Base-by-base conservation (phyloP, 257 asterid species). In the Lantana camara region DNA sequence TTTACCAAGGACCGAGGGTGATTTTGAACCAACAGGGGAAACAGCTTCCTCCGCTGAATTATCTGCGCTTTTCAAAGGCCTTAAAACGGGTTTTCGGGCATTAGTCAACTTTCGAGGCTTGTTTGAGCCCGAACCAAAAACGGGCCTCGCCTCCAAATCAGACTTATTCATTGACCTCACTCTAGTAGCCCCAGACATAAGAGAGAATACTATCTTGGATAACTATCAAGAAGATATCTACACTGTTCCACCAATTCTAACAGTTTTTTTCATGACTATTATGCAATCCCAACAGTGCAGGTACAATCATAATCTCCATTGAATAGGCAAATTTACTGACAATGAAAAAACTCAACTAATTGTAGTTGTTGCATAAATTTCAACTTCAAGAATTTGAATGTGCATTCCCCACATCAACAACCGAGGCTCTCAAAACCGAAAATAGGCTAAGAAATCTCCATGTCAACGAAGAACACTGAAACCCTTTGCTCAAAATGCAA, bases 1-100 rank as follows among this genome's bases (percentile, higher is more conserved):
- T 24, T 70, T 63, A 44, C 63, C 59, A 48, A 75, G 76, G 72
- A 75, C 66, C 4, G 78, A 71, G 49, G 81, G 76, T n/a, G 60
- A 71, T 61, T 17, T 44, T 64, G 17, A 62, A n/a, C n/a, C n/a
- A n/a, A n/a, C n/a, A n/a, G n/a, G n/a, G n/a, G n/a, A n/a, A n/a
- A 57, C 68, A 29, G 41, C 57, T 56, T 73, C 82, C 75, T 70
- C 73, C 21, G 41, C 56, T 11, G 75, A 68, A 27, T 64, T 67
- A 67, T 57, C 77, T 23, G 53, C 66, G 56, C 68, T 74, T 14
- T 68, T 67, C 30, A 51, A 13, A 30, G 71, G 35, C 60, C 57
- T 75, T 3, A 70, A 29, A 3, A 61, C 41, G 23, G 71, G 57
- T 38, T 67, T 80, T 44, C 55, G 53, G 27, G 22, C 53, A 20